phyloP scores from a whole-genome alignment of 805 yeast species.

The Candida anglica region DNA sequence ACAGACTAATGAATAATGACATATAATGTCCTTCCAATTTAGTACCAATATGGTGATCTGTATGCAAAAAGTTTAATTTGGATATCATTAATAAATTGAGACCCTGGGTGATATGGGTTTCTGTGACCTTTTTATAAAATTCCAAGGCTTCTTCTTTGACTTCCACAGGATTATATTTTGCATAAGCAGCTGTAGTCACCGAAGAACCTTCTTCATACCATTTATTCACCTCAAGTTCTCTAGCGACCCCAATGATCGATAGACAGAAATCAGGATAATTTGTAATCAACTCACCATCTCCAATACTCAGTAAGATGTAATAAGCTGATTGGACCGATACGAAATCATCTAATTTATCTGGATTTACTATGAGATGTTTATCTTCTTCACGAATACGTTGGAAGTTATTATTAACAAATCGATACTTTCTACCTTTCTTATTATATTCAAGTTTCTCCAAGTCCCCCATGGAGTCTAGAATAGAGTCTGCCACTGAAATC shows the following conservation, averaged over 20 bases:
- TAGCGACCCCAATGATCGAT: slow-evolving; percentile 46
- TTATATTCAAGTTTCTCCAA: slow-evolving; percentile 32
- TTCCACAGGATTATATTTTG: slow-evolving; percentile 26
- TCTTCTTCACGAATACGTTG: slow-evolving; percentile 46
- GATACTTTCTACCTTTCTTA: slow-evolving; percentile 47
- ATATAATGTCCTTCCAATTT: slow-evolving; percentile 43
- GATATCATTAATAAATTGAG: slow-evolving; percentile 40
- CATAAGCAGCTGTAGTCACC: slow-evolving; percentile 31
- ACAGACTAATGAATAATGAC: slow-evolving; percentile 31
- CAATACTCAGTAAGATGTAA: slow-evolving; percentile 32
- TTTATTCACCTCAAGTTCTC: slow-evolving; percentile 42
- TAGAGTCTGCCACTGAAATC: slow-evolving; percentile 29
- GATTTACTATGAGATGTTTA: slow-evolving; percentile 42
- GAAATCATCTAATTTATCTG: slow-evolving; percentile 22
- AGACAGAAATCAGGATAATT: slow-evolving; percentile 41
- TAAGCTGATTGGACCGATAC: slow-evolving; percentile 41
- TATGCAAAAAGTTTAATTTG: slow-evolving; percentile 50
- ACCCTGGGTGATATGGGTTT: slow-evolving; percentile 39
- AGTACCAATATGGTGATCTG: slow-evolving; percentile 54
- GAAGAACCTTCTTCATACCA: slow-evolving; percentile 48
- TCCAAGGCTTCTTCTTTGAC: slow-evolving; percentile 29
- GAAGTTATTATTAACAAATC: slow-evolving; percentile 44
- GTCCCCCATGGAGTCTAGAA: slow-evolving; percentile 29
- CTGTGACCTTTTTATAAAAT: slow-evolving; percentile 22
- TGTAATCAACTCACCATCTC: slow-evolving; percentile 31